Base-by-base conservation (phyloP, 106 monocot species). In the Dendrobium officinale region DNA sequence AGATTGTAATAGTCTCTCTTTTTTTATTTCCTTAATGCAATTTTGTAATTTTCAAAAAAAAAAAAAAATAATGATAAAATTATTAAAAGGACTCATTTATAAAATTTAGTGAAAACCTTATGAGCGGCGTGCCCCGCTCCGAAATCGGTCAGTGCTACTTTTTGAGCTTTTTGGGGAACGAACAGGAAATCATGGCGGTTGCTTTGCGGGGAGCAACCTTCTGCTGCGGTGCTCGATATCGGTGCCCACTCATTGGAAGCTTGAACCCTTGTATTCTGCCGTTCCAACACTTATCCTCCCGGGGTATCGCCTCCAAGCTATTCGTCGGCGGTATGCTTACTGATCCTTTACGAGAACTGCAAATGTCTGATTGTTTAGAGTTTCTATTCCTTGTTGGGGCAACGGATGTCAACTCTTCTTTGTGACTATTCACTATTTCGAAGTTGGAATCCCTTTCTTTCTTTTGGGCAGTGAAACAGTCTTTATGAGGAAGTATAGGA, bases 301-400 rank as follows among this genome's bases (percentile, higher is more conserved):
- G 74, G 43, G 22, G 43, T 1, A n/a, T 74, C 40, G 42, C 74
- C 19, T 74, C 74, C 74, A 74, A 74, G 74, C 74, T 74, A 19
- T 74, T 74, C 20, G 74, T 74, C 41, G 74, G 74, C 9, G 74
- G 74, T 74, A 74, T 44, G 74, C 43, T 44, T 29, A 41, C 44
- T 20, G 19, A n/a, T 74, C 8, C 9, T 42, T 20, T 44, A 43
- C 42, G 37, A 37, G 37, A 70, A 15, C 13, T 37, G 37, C 29
- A 70, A 70, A 11, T 70, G 13, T 70, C 70, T 11, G 70, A 10
- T 7, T 70, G 70, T 70, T 37, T 70, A 37, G 37, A 33, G 37
- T 70, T 70, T 33, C 70, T 70, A 37, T 70, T 33, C 37, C 70
- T 15, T 2, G 37, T 70, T 37, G 15, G 29, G 31, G 24, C 37